Evolutionary conservation across 2,329 filamentous ascomycete genomes (phyloP).

Genomic region (Dothidotthia symphoricarpi): DNA sequence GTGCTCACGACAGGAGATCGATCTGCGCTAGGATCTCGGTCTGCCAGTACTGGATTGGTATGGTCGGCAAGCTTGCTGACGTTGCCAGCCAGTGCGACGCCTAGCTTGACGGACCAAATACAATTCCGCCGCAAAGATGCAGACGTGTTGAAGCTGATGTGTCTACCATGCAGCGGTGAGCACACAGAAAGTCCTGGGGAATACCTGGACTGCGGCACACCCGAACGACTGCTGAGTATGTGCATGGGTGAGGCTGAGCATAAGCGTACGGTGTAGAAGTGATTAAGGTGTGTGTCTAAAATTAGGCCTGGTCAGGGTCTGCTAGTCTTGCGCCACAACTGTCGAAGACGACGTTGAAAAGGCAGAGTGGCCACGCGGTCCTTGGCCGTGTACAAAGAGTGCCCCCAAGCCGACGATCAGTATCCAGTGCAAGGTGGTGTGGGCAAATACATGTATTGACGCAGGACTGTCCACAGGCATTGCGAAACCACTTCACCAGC

Average conservation of each 20-base stretch:
- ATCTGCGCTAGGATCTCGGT: too few species aligned
- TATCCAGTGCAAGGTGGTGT: too few species aligned
- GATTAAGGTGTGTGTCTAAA: constrained; percentile 16
- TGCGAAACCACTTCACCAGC: constrained; percentile 20
- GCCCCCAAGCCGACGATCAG: too few species aligned
- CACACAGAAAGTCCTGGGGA: too few species aligned
- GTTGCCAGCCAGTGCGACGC: constrained; percentile 12
- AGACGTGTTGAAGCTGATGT: too few species aligned
- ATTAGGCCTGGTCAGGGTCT: constrained; percentile 5
- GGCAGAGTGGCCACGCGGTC: neutral
- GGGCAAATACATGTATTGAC: constrained; percentile 16
- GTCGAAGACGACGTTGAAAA: neutral
- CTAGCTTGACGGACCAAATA: constrained; percentile 8
- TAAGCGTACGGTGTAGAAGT: constrained; percentile 13
- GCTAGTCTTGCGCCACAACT: neutral
- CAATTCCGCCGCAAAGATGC: too few species aligned
- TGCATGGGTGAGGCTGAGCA: constrained; percentile 22
- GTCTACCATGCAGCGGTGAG: too few species aligned
- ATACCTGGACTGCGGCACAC: too few species aligned
- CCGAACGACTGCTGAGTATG: too few species aligned
- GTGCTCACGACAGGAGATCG: too few species aligned
- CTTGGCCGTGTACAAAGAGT: constrained; percentile 8
- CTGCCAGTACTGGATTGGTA: too few species aligned
- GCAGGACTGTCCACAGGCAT: constrained; percentile 22
- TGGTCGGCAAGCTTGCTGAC: constrained; percentile 8